These are phyloP conservation scores for Copromyces sp. DNA, from an alignment of 495 filamentous ascomycete species.

Conservation along the genomic window DNA sequence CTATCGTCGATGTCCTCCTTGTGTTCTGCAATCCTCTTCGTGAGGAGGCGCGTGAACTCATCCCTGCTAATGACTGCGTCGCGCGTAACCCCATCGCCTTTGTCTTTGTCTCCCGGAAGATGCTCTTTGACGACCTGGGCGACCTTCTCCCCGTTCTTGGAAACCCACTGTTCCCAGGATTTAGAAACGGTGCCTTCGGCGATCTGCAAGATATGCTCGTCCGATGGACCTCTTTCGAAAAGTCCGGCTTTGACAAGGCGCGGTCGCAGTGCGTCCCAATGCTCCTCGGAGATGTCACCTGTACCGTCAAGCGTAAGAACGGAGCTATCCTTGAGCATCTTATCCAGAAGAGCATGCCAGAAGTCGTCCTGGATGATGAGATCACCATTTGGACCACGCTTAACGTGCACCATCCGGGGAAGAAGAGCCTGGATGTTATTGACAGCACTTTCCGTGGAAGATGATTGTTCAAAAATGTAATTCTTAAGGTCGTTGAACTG, in stretches of 20 bases:
- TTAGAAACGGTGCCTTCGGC: slow-evolving; percentile 9
- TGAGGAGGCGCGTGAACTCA: slow-evolving; percentile 18
- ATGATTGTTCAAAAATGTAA: slow-evolving; percentile 5
- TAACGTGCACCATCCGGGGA: slow-evolving; percentile 26
- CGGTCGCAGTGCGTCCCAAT: slow-evolving; percentile 28
- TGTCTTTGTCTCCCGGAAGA: neutral
- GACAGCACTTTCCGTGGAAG: slow-evolving; percentile 11
- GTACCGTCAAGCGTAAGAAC: slow-evolving; percentile 23
- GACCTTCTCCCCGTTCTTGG: slow-evolving; percentile 24
- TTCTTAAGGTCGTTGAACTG: slow-evolving; percentile 16
- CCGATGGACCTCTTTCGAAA: neutral
- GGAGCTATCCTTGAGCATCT: slow-evolving; percentile 21
- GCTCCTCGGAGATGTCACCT: slow-evolving; percentile 19
- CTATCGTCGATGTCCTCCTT: slow-evolving; percentile 13
- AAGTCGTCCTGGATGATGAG: slow-evolving; percentile 40
- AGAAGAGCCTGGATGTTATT: slow-evolving; percentile 23
- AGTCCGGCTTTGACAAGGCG: slow-evolving; percentile 15
- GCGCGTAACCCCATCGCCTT: neutral
- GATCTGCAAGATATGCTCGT: slow-evolving; percentile 8
- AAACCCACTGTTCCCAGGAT: slow-evolving; percentile 28
- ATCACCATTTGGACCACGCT: slow-evolving; percentile 29
- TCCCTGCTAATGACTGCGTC: slow-evolving; percentile 11
- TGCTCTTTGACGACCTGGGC: slow-evolving; percentile 12
- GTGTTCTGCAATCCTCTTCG: slow-evolving; percentile 7
- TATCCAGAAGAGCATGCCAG: slow-evolving; percentile 41